Conservation (phyloP, 768 basidiomycete genomes). For the Neoboletus brunneissimus region DNA sequence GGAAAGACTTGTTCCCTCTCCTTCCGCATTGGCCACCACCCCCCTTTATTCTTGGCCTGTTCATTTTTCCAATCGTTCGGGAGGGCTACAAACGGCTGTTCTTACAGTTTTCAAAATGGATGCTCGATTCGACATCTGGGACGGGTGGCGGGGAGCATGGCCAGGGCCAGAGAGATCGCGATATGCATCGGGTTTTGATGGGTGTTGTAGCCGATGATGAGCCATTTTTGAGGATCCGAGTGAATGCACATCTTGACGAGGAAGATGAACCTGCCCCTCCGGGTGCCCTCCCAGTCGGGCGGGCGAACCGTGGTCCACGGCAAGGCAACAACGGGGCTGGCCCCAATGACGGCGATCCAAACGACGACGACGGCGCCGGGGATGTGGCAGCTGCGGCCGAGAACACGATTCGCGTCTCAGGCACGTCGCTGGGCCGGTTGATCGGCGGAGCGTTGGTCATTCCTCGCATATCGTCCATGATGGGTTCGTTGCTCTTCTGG, state of each 20-base stretch:
- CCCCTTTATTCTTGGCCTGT: constrained; percentile 51
- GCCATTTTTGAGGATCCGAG: constrained; percentile 29
- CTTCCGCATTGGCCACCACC: constrained; percentile 56
- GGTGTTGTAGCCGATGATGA: constrained; percentile 27
- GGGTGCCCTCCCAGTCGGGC: constrained; percentile 13
- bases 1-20: constrained; percentile 25
- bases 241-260: constrained; percentile 36
- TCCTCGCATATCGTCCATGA: constrained; percentile 61
- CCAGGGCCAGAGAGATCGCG: constrained; percentile 15
- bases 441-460: constrained; percentile 69
- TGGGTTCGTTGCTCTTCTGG: constrained; percentile 59
- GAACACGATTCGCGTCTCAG: constrained; percentile 55
- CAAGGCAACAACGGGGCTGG: constrained; percentile 13
- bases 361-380: constrained; percentile 13
- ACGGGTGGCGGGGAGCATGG: constrained; percentile 1
- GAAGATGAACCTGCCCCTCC: constrained; percentile 14
- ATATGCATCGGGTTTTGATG: constrained; percentile 24
- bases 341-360: constrained; percentile 7
- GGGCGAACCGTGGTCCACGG: constrained; percentile 9
- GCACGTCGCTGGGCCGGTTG: constrained; percentile 60
- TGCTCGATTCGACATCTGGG: constrained; percentile 38
- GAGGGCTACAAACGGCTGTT: constrained; percentile 43
- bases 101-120: constrained; percentile 39
- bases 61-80: constrained; percentile 49
- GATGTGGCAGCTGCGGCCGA: constrained; percentile 52